A percentile compares a stretch with the other conserved stretches of the same genome.
These are phyloP conservation scores for Stromatinia cepivora DNA, from an alignment of 2,329 filamentous ascomycete species.

Conservation along the genomic window DNA sequence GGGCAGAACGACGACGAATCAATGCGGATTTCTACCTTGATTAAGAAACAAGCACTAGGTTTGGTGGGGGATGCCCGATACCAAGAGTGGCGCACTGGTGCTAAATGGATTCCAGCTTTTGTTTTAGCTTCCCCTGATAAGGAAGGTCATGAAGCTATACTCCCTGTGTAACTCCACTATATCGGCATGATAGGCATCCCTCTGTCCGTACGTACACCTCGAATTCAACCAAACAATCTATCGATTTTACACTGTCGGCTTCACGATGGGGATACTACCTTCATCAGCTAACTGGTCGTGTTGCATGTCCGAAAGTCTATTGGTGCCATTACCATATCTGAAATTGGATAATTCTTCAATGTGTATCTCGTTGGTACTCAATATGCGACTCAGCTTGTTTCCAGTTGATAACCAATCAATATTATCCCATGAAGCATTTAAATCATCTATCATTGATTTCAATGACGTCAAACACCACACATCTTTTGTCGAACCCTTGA, in stretches of 20 bases:
- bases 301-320: not conserved
- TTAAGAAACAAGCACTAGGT: not conserved
- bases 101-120: constrained; percentile 9
- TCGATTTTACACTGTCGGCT: constrained; percentile 11
- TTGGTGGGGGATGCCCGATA: constrained; percentile 10
- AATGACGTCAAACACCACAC: constrained; percentile 20
- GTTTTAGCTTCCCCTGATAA: constrained; percentile 12
- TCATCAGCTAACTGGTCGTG: not conserved
- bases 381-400: not conserved
- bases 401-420: not conserved
- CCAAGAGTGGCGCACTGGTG: not conserved
- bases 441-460: not conserved
- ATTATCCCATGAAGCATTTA: not conserved
- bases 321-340: not conserved
- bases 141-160: constrained; percentile 14
- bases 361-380: not conserved
- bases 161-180: constrained; percentile 10
- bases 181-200: constrained; percentile 1
- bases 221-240: not conserved
- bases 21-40: not conserved
- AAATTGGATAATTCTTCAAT: not conserved
- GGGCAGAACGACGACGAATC: not conserved
- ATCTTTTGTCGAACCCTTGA: not conserved
- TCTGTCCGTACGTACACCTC: not conserved
- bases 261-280: constrained; percentile 6